phyloP scores from a whole-genome alignment of 1,139 yeast species.

The Magnusiomyces sp. region DNA sequence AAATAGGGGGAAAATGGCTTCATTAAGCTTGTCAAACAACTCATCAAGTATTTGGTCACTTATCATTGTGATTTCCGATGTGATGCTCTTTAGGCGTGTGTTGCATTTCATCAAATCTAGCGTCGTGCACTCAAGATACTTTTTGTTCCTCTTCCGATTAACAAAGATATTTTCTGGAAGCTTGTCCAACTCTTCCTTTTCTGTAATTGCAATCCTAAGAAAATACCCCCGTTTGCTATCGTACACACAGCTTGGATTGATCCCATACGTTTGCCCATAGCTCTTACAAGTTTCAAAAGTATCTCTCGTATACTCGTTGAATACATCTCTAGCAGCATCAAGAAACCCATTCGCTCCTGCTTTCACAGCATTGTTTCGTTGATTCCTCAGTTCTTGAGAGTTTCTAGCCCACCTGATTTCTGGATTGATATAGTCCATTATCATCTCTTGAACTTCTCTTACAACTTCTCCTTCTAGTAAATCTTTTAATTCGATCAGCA shows the following conservation, averaged over 20 bases:
- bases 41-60: conserved; percentile 36
- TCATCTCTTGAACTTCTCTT: conserved; percentile 21
- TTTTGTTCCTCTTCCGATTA: conserved; percentile 29
- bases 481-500: conserved; percentile 6
- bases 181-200: conserved; percentile 12
- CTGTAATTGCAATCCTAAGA: conserved; percentile 24
- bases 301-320: conserved; percentile 35
- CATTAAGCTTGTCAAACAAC: conserved; percentile 25
- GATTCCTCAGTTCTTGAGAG: conserved; percentile 37
- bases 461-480: conserved; percentile 15
- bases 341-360: conserved; percentile 40
- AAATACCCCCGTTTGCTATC: conserved; percentile 36
- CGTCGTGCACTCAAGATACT: conserved; percentile 36
- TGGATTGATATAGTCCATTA: conserved; percentile 33
- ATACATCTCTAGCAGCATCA: conserved; percentile 39
- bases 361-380: conserved; percentile 39
- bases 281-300: conserved; percentile 20
- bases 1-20: conserved; percentile 33
- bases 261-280: conserved; percentile 13
- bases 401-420: conserved; percentile 38
- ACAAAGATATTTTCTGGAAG: conserved; percentile 32
- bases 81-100: conserved; percentile 34
- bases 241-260: conserved; percentile 31
- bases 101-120: conserved; percentile 37
- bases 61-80: conserved; percentile 35